phyloP scores from a whole-genome alignment of 2,329 filamentous ascomycete species.

The Onygenales sp. region DNA sequence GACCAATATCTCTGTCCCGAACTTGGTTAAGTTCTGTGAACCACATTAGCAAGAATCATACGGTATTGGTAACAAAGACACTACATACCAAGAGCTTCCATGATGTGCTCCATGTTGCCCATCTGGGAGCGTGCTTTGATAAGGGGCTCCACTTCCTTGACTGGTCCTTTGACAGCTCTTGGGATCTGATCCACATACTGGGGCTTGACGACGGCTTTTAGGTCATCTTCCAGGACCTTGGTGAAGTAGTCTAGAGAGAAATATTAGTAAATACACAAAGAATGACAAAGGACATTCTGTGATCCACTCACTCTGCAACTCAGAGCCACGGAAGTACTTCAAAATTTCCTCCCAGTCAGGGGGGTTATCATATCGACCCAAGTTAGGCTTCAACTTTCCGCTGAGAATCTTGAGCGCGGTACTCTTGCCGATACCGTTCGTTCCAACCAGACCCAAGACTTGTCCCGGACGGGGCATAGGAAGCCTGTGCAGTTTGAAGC shows the following conservation, averaged over 20 bases:
- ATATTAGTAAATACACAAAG: not conserved
- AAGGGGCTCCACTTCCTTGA: slow-evolving; percentile 70
- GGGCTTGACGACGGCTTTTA: slow-evolving; percentile 97
- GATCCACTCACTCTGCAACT: slow-evolving; percentile 71
- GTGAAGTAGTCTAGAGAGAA: slow-evolving; percentile 77
- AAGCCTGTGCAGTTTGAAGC: slow-evolving; percentile 96
- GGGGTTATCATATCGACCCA: slow-evolving; percentile 90
- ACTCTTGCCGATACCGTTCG: slow-evolving; percentile 99
- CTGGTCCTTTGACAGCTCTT: slow-evolving; percentile 71
- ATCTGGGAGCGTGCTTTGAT: slow-evolving; percentile 68
- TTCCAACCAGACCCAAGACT: slow-evolving; percentile 91
- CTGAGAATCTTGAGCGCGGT: slow-evolving; percentile 98
- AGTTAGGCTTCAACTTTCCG: slow-evolving; percentile 95
- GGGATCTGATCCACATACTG: slow-evolving; percentile 99
- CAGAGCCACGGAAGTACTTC: slow-evolving; percentile 95
- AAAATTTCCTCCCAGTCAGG: slow-evolving; percentile 99
- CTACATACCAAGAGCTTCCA: slow-evolving; percentile 58
- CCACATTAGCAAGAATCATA: slow-evolving; percentile 1
- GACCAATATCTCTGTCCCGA: slow-evolving; percentile 78
- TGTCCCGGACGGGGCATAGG: slow-evolving; percentile 93
- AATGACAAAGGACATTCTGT: too few relatives aligned
- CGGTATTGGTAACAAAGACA: not conserved
- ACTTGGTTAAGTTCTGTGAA: slow-evolving; percentile 72
- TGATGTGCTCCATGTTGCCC: slow-evolving; percentile 71
- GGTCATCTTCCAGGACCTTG: slow-evolving; percentile 90